phyloP scores from a whole-genome alignment of 169 alveolate genomes.

The Plasmodium gaboni region DNA sequence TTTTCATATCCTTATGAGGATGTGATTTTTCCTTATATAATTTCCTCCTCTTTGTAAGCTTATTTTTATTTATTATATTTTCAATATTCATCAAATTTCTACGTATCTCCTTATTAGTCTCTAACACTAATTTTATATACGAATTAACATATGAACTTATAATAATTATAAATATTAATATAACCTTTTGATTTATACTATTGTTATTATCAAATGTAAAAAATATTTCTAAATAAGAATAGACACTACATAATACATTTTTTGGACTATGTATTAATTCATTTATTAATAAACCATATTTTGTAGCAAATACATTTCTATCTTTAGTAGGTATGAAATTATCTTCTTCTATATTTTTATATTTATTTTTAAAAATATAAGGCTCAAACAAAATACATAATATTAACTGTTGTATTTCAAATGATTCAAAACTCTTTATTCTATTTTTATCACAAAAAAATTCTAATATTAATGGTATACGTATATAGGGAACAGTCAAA shows the following conservation, averaged over 20 bases:
- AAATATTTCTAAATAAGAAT: conserved; percentile 51
- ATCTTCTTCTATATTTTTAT: conserved; percentile 74
- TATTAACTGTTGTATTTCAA: conserved; percentile 87
- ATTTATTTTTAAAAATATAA: conserved; percentile 83
- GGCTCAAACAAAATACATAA: conserved; percentile 88
- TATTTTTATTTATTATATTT: conserved; percentile 36
- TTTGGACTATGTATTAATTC: conserved; percentile 79
- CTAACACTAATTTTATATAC: conserved; percentile 35
- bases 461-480: conserved; percentile 89
- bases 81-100: conserved; percentile 26
- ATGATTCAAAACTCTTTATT: conserved; percentile 79
- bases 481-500: conserved; percentile 88
- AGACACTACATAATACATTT: conserved; percentile 64
- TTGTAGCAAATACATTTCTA: conserved; percentile 82
- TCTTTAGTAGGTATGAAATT: conserved; percentile 82
- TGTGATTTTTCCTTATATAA: too few species aligned
- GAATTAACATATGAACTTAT: conserved; percentile 53
- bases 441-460: conserved; percentile 87
- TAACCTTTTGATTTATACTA: conserved; percentile 18
- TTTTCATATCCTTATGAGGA: too few species aligned
- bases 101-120: conserved; percentile 53
- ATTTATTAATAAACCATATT: conserved; percentile 86
- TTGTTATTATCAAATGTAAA: conserved; percentile 61
- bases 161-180: conserved; percentile 52
- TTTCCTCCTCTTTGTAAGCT: background rate